Conservation (phyloP, 495 filamentous ascomycete genomes). For the Aspergillus conjunctus region DNA sequence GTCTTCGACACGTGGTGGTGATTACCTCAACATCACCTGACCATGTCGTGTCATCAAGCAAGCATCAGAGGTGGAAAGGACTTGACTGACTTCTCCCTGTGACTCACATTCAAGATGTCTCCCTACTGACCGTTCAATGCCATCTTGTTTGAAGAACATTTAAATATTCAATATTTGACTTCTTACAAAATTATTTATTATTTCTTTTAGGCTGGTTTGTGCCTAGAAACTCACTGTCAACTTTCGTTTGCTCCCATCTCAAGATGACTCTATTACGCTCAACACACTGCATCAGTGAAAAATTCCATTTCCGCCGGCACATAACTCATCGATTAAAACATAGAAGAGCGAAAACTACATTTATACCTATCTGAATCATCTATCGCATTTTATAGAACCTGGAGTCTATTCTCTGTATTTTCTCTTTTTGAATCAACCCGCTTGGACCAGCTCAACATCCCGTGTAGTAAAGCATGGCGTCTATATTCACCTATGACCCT, state of each 20-base stretch:
- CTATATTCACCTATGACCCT: constrained; percentile 92
- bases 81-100: constrained; percentile 1
- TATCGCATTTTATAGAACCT: neutral
- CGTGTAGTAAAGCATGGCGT: constrained; percentile 64
- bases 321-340: constrained; percentile 6
- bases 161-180: neutral
- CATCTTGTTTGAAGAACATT: constrained; percentile 1
- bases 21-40: constrained; percentile 23
- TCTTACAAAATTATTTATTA: neutral
- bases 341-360: constrained; percentile 3
- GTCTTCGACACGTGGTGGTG: constrained; percentile 8
- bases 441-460: neutral
- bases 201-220: neutral
- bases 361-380: constrained; percentile 13
- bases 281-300: constrained; percentile 14
- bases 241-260: constrained; percentile 8
- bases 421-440: neutral
- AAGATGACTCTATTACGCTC: constrained; percentile 29
- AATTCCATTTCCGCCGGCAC: constrained; percentile 11
- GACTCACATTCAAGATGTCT: constrained; percentile 27
- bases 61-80: neutral
- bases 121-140: constrained; percentile 7
- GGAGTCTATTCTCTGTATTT: neutral
- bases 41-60: constrained; percentile 10
- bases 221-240: neutral